Percentiles rank a stretch among this genome's conserved stretches.
Conservation (phyloP, 2,329 filamentous ascomycete genomes). For the Ceratocystis alfenasii region DNA sequence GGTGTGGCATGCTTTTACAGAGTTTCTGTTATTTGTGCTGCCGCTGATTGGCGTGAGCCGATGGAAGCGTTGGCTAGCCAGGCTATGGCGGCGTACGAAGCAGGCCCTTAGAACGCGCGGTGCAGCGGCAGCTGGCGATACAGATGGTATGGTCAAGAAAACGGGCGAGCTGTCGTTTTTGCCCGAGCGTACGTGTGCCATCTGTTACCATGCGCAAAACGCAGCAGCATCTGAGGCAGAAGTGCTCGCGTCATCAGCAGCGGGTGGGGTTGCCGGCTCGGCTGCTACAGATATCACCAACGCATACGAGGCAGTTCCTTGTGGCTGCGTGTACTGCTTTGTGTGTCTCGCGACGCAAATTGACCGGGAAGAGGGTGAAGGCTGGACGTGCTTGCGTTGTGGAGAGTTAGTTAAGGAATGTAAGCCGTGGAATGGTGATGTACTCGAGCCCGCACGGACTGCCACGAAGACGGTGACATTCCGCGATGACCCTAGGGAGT, state of each 20-base stretch:
- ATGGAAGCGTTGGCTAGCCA: slow-evolving; percentile 80
- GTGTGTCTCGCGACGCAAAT: slow-evolving; percentile 84
- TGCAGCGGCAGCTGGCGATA: slow-evolving; percentile 12
- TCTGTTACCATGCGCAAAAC: slow-evolving; percentile 93
- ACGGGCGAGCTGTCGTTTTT: slow-evolving; percentile 72
- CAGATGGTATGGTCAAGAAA: slow-evolving; percentile 36
- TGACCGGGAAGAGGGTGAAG: slow-evolving; percentile 86
- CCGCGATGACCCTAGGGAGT: slow-evolving; percentile 38
- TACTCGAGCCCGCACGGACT: slow-evolving; percentile 48
- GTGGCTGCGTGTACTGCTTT: slow-evolving; percentile 90
- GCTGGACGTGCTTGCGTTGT: slow-evolving; percentile 83
- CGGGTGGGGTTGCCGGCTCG: slow-evolving; percentile 70
- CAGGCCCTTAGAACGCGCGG: slow-evolving; percentile 39
- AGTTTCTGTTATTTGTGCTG: slow-evolving; percentile 94
- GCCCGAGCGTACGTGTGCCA: slow-evolving; percentile 87
- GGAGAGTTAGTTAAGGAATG: slow-evolving; percentile 75
- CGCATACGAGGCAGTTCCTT: slow-evolving; percentile 82
- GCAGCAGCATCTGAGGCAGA: slow-evolving; percentile 60
- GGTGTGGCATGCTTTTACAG: slow-evolving; percentile 99
- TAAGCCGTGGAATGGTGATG: slow-evolving; percentile 82
- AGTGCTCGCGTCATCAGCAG: slow-evolving; percentile 56
- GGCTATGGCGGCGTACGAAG: slow-evolving; percentile 74
- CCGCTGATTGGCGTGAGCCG: slow-evolving; percentile 88
- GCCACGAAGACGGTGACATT: slow-evolving; percentile 51
- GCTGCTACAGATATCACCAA: slow-evolving; percentile 91